A percentile compares a stretch with the other conserved stretches of the same genome.
phyloP scores from a whole-genome alignment of 163 green algal genomes.

The Scenedesmus sp. region DNA sequence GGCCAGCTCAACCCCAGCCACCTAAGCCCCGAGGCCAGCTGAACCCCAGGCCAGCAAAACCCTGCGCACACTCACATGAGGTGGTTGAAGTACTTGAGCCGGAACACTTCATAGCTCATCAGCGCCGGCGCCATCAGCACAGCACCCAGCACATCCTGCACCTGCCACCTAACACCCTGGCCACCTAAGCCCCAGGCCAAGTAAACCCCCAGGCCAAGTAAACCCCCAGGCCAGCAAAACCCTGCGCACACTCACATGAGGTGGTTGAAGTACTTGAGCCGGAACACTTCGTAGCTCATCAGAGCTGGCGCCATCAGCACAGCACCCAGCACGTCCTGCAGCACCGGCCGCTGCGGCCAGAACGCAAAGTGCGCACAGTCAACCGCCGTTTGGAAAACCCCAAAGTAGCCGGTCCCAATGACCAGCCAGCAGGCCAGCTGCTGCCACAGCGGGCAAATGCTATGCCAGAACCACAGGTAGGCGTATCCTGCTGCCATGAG shows the following conservation, averaged over 20 bases:
- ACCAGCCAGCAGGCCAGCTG: conserved; percentile 50
- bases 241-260: conserved; percentile 31
- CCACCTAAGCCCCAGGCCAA: neutral
- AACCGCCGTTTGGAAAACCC: conserved; percentile 61
- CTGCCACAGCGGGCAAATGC: conserved; percentile 66
- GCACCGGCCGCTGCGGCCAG: conserved; percentile 32
- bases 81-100: conserved; percentile 39
- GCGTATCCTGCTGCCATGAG: conserved; percentile 63
- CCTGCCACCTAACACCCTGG: no score
- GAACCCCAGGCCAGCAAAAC: neutral
- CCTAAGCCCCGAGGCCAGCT: neutral
- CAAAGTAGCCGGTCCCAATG: conserved; percentile 72
- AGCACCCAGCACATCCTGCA: neutral
- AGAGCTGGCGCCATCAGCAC: conserved; percentile 47
- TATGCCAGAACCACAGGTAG: conserved; percentile 67
- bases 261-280: conserved; percentile 55
- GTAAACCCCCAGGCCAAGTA: neutral
- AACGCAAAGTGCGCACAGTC: conserved; percentile 52
- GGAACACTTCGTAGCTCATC: conserved; percentile 46
- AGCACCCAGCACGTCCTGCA: conserved; percentile 41
- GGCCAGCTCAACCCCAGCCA: no score
- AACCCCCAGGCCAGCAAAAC: neutral
- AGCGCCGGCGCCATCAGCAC: neutral
- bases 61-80: conserved; percentile 5
- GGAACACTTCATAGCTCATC: neutral